Conservation (phyloP, 2,329 filamentous ascomycete genomes). For the Pseudogymnoascus sp. region DNA sequence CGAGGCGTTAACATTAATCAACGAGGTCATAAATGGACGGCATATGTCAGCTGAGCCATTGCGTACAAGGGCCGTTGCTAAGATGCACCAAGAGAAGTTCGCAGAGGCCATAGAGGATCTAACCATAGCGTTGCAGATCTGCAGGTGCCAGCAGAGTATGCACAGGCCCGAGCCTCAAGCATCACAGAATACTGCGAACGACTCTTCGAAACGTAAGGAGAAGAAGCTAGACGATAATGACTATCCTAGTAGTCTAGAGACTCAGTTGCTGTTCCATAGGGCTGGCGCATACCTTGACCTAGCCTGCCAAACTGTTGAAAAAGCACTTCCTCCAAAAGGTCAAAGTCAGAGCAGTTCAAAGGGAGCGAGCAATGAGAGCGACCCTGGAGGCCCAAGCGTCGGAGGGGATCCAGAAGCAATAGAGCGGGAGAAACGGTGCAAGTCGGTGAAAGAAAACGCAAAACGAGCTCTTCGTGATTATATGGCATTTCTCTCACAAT, state of each 20-base stretch:
- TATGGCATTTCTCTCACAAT: conserved; percentile 58
- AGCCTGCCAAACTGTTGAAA: conserved; percentile 56
- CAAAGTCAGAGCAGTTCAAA: background rate
- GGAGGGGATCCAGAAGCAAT: conserved; percentile 14
- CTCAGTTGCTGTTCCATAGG: conserved; percentile 68
- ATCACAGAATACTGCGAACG: conserved; percentile 38
- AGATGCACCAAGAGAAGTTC: conserved; percentile 66
- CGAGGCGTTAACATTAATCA: conserved; percentile 57
- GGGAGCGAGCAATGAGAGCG: conserved; percentile 17
- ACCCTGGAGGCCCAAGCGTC: conserved; percentile 19
- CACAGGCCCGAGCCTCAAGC: conserved; percentile 33
- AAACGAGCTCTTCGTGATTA: conserved; percentile 71
- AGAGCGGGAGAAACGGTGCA: conserved; percentile 50
- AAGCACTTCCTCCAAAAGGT: conserved; percentile 37
- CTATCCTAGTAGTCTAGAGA: conserved; percentile 66
- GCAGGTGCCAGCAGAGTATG: conserved; percentile 28
- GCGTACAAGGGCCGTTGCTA: conserved; percentile 65
- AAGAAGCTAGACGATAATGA: conserved; percentile 49
- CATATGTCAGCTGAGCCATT: conserved; percentile 58
- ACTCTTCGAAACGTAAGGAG: conserved; percentile 34
- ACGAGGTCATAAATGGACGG: conserved; percentile 56
- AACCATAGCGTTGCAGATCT: conserved; percentile 52
- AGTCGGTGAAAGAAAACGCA: conserved; percentile 62
- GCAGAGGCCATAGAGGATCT: conserved; percentile 62
- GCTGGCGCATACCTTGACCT: conserved; percentile 63